Evolutionary conservation across 768 basidiomycete species (phyloP), one percentile per base, ranked within the genome.

Genomic region (Auricularia sp.): DNA sequence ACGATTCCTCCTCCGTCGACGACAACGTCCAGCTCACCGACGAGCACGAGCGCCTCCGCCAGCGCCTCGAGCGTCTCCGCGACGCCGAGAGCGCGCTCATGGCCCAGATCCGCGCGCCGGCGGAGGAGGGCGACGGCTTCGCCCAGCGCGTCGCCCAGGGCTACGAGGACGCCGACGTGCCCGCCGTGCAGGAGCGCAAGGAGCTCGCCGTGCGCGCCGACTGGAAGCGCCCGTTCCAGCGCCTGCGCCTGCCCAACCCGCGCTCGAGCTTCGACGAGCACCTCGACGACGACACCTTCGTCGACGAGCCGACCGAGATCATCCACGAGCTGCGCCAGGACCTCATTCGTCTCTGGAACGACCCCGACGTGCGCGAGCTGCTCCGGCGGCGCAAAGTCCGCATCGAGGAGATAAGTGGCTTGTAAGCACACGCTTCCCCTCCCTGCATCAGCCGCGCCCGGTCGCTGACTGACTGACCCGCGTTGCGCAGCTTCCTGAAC

Each of bases 51-150:
- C 77, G 89, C 18, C 68, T 84, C 69, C 81, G 82, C 13, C 70
- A 83, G 11, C 83, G 87, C 1, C 85, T 91, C 21, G 78, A 82
- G 1, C 86, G 89, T 3, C 77, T 91, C 7, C 77, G 80, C 1
- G 78, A 78, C 39, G 80, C 89, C 39, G 88, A 91, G 72, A 74
- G 73, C 21, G 86, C 88, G 67, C 75, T 90, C 58, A 85, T 86
- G 71, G 81, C 79, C 36, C 77, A 83, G 5, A 79, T 90, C 14
- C 85, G 86, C 14, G 76, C 83, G 18, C 78, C 74, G 29, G 69
- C 79, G 0, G 85, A 86, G 0, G 81, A 84, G 56, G 56, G 56
- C 56, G 56, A 59, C 29, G 34, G 29, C 29, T 59, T 33, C 34
- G 56, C 56, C 24, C 56, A 33, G 47, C 8, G 47, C 47, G 47